Conservation (phyloP, 2,329 filamentous ascomycete species). For the Trichoderma gracile region DNA sequence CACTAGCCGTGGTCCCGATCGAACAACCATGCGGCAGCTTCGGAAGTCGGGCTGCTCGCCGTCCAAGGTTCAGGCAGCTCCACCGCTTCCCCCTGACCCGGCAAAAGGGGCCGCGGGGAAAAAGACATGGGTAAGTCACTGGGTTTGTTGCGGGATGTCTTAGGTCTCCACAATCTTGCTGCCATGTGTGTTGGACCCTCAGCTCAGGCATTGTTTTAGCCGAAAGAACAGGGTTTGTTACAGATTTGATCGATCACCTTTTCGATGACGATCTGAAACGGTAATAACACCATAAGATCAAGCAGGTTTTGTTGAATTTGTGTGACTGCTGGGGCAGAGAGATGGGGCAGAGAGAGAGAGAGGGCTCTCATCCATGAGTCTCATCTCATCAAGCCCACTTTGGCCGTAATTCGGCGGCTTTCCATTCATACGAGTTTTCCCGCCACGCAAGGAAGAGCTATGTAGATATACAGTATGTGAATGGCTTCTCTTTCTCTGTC, state of each 20-base stretch:
- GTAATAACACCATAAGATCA: not conserved
- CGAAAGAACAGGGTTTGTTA: not conserved
- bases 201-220: not conserved
- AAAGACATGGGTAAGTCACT: not conserved
- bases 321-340: not conserved
- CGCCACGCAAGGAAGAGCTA: not conserved
- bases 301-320: too few species aligned
- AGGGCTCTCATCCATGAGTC: not conserved
- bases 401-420: not conserved
- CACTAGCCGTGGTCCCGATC: constrained; percentile 16
- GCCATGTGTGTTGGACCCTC: constrained; percentile 13
- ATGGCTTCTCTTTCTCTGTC: not conserved
- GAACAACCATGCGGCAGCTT: constrained; percentile 9
- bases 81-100: constrained; percentile 17
- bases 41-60: constrained; percentile 18
- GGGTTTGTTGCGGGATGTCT: not conserved
- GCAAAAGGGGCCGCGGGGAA: constrained; percentile 18
- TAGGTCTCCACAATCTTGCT: not conserved
- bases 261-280: not conserved
- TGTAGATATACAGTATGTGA: not conserved
- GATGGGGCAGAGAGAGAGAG: not conserved
- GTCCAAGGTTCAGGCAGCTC: constrained; percentile 8
- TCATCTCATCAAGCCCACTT: not conserved
- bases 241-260: not conserved
- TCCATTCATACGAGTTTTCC: not conserved